Base-by-base conservation (phyloP, 1,139 yeast genomes). In the Diutina siamensis region DNA sequence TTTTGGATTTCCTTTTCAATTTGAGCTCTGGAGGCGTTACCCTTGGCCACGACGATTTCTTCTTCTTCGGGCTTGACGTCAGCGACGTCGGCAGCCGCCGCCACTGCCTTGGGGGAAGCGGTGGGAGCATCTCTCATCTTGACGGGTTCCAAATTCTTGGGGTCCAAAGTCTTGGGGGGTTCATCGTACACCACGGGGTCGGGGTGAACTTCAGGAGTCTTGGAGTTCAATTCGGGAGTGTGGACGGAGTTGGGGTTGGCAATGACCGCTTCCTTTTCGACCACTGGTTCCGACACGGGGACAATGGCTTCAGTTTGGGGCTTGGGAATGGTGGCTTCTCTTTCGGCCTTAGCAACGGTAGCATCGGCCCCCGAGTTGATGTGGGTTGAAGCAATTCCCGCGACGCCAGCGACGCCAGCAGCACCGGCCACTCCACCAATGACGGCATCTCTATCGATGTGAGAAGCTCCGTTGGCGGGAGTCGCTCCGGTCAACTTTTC, bases 281-380 rank as follows among this genome's bases (percentile, higher is more conserved):
- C n/a, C n/a, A n/a, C n/a, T n/a, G 38, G 25, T 18, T 21, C 20
- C 22, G 21, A 13, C 15, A 7, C 20, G n/a, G 38, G 13, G 38
- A 35, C 34, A 8, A 31, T 10, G 15, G 34, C 15, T 31, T 31
- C 34, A 31, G 15, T 13, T 4, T 9, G 4, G 34, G 34, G 4
- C 12, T 31, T 13, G 15, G 40, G 28, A 12, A 35, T 17, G n/a
- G 13, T 8, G 18, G 40, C 31, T 35, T 35, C 40, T 7, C 10
- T 18, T 34, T 34, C 10, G 28, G 28, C 9, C 10, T 25, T 10
- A 10, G 63, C 71, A 40, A 61, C 79, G 21, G 18, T 17, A 18
- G 15, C 38, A 10, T 19, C 38, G 10, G 27, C n/a, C 18, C n/a
- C 22, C 3, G 28, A 10, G 5, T 25, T 10, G 28, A 10, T 10